Percentiles rank a stretch among this genome's conserved stretches.
Evolutionary conservation across 176 grass and related monocot genomes (phyloP).

Genomic region (Secale cereale): DNA sequence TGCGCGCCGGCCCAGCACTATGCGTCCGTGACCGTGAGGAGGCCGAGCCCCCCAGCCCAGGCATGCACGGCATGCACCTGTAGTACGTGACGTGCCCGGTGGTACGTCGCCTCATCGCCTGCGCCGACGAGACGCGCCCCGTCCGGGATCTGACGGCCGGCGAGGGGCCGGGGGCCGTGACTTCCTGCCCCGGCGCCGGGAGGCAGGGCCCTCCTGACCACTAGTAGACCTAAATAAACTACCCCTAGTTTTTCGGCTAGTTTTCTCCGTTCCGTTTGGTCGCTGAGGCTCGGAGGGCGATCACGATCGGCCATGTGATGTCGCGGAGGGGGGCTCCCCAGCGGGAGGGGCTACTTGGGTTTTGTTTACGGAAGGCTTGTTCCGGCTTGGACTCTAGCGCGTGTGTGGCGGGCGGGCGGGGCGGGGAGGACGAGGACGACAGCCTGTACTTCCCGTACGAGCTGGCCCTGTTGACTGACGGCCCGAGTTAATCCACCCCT

Average conservation of each 20-base stretch:
- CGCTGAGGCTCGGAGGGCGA: not conserved
- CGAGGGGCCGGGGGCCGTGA: not conserved
- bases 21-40: not conserved
- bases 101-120: not conserved
- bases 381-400: slow-evolving; percentile 1
- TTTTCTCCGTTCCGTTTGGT: not conserved
- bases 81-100: not conserved
- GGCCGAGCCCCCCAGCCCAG: not conserved
- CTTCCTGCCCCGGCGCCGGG: slow-evolving; percentile 39
- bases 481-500: too few relatives aligned
- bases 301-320: not conserved
- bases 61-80: slow-evolving; percentile 1
- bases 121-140: slow-evolving; percentile 8
- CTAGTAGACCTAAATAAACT: too few relatives aligned
- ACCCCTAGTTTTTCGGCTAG: too few relatives aligned
- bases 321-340: not conserved
- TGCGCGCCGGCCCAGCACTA: not conserved
- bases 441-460: slow-evolving; percentile 1
- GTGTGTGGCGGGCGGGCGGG: not conserved
- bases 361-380: not conserved
- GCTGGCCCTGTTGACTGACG: not conserved
- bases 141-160: not conserved
- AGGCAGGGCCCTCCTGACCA: slow-evolving; percentile 36
- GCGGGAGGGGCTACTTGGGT: not conserved
- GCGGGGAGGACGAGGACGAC: not conserved